phyloP scores from a whole-genome alignment of 116 monocot species.

The Phalaenopsis hybrid region DNA sequence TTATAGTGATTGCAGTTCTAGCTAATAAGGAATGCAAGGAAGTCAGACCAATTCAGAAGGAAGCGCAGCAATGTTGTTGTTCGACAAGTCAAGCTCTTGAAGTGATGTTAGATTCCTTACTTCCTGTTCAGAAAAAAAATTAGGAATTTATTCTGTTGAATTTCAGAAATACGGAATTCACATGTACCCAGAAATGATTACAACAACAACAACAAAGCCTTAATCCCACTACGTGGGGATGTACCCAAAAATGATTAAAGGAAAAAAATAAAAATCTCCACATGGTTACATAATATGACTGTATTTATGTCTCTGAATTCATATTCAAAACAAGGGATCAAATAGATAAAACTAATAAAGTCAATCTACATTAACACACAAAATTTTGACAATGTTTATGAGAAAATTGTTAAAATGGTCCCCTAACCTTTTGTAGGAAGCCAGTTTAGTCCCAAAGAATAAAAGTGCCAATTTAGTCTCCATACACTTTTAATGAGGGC shows the following conservation, averaged over 20 bases:
- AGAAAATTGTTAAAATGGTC: too few species aligned
- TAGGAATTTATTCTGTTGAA: neutral
- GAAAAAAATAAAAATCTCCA: neutral
- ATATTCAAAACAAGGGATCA: neutral
- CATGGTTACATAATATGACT: neutral
- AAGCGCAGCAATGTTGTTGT: slow-evolving; percentile 76
- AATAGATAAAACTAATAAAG: slow-evolving; percentile 1
- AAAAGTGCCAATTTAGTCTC: too few species aligned
- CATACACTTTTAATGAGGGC: too few species aligned
- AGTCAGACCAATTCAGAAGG: slow-evolving; percentile 70
- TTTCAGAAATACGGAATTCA: neutral
- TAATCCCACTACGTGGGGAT: too few species aligned
- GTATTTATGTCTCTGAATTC: neutral
- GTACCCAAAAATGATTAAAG: neutral
- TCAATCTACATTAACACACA: neutral
- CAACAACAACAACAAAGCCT: too few species aligned
- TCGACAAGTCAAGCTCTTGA: slow-evolving; percentile 64
- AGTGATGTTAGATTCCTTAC: slow-evolving; percentile 65
- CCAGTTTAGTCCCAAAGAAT: too few species aligned
- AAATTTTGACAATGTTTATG: neutral
- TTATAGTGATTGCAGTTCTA: neutral
- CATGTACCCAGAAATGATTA: neutral
- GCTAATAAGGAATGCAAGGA: neutral
- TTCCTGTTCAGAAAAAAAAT: slow-evolving; percentile 35
- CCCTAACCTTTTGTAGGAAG: too few species aligned